Conservation (phyloP, 768 basidiomycete species). For the Lactarius evosmus region DNA sequence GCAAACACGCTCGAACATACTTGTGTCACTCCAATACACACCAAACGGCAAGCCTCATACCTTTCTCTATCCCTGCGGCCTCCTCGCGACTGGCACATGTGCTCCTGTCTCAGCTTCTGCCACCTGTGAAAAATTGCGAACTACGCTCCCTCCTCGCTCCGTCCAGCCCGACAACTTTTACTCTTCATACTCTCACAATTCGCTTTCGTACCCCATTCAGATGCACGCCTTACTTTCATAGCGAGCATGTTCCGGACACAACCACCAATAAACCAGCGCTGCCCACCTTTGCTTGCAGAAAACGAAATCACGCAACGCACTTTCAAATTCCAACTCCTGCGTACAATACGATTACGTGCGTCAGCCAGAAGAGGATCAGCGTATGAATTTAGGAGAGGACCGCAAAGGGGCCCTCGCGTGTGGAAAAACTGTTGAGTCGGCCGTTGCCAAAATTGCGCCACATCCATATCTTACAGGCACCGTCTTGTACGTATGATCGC, state of each 20-base stretch:
- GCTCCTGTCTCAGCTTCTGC: not conserved
- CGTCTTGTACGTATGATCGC: not conserved
- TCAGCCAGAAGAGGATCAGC: not conserved
- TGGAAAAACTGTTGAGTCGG: not conserved
- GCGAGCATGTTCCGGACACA: not conserved
- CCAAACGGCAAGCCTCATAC: not conserved
- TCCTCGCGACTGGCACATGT: not conserved
- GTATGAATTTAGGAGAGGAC: not conserved
- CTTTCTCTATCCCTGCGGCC: not conserved
- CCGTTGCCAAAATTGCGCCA: too few species aligned
- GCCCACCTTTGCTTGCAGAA: not conserved
- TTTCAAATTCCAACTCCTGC: not conserved
- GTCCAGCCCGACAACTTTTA: not conserved
- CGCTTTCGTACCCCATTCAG: not conserved
- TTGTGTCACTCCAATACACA: too few species aligned
- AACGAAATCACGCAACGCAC: not conserved
- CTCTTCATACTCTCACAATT: too few species aligned
- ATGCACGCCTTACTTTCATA: not conserved
- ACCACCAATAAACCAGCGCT: not conserved
- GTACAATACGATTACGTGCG: not conserved
- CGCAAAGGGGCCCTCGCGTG: not conserved
- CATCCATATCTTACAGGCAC: not conserved
- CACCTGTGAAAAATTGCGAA: not conserved
- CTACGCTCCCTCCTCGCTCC: not conserved
- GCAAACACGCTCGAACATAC: not conserved